These are phyloP conservation scores for Phytophthora cajani DNA, from an alignment of 352 stramenopile genomes.

Conservation along the genomic window DNA sequence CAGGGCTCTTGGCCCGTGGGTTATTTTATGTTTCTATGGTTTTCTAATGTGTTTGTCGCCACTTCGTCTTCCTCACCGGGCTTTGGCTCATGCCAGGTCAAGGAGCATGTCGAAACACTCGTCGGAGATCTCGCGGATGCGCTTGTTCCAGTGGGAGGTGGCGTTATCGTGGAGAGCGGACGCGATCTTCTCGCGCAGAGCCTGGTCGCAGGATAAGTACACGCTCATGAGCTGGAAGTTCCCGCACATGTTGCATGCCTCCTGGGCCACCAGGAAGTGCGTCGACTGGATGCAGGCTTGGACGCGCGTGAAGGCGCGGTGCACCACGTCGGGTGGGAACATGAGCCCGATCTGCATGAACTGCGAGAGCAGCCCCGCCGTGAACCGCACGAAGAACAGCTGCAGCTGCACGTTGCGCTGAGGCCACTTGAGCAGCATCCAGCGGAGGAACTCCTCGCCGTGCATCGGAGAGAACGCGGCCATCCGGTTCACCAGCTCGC, in stretches of 20 bases:
- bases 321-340: slow-evolving; percentile 55
- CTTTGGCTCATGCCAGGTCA: slow-evolving; percentile 61
- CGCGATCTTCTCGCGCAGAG: slow-evolving; percentile 64
- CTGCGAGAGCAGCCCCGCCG: slow-evolving; percentile 59
- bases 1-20: slow-evolving; percentile 29
- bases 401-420: slow-evolving; percentile 75
- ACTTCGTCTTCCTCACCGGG: neutral
- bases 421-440: slow-evolving; percentile 81
- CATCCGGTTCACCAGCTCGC: slow-evolving; percentile 69
- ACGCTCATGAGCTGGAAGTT: slow-evolving; percentile 78
- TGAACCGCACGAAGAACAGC: slow-evolving; percentile 80
- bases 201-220: slow-evolving; percentile 64
- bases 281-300: slow-evolving; percentile 62
- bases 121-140: slow-evolving; percentile 80
- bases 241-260: slow-evolving; percentile 66
- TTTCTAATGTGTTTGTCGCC: slow-evolving; percentile 32
- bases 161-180: slow-evolving; percentile 74
- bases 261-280: slow-evolving; percentile 78
- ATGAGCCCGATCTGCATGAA: slow-evolving; percentile 68
- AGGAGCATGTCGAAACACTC: slow-evolving; percentile 85
- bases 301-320: slow-evolving; percentile 59
- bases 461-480: slow-evolving; percentile 66
- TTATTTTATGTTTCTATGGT: slow-evolving; percentile 40
- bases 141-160: slow-evolving; percentile 74
- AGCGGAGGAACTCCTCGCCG: slow-evolving; percentile 64